Evolutionary conservation across 108 stramenopile species (phyloP).

Genomic region (Cyclotella atomus): DNA sequence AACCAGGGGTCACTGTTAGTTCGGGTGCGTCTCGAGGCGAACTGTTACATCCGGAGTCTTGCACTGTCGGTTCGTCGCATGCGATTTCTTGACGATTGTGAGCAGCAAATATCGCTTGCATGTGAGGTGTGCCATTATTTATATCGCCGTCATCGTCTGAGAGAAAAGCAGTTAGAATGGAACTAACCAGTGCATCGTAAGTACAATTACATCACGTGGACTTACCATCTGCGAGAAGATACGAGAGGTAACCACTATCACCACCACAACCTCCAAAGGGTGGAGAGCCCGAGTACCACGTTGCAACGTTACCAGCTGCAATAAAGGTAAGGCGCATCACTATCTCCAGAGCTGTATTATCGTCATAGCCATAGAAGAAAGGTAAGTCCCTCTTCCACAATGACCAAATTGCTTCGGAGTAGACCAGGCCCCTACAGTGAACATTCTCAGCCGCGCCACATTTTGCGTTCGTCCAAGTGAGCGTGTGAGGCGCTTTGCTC

Average conservation of each 20-base stretch:
- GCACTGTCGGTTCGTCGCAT: neutral
- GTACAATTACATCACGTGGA: neutral
- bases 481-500: neutral
- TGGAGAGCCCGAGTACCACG: constrained; percentile 15
- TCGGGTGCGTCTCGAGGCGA: neutral
- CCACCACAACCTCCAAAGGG: constrained; percentile 24
- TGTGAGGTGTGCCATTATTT: constrained; percentile 34
- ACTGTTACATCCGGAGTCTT: constrained; percentile 14
- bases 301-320: constrained; percentile 16
- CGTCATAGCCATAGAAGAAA: constrained; percentile 12
- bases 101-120: constrained; percentile 15
- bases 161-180: neutral
- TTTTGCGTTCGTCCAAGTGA: constrained; percentile 5
- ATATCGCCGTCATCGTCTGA: constrained; percentile 23
- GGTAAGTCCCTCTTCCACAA: constrained; percentile 18
- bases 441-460: neutral
- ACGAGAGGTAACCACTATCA: constrained; percentile 6
- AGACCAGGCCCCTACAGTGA: constrained; percentile 15
- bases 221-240: constrained; percentile 14
- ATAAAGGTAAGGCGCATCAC: constrained; percentile 19
- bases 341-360: constrained; percentile 19
- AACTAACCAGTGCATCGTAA: neutral
- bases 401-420: constrained; percentile 30
- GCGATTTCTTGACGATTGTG: constrained; percentile 20
- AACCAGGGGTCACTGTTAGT: neutral